Percentiles rank a stretch among this genome's conserved stretches.
These are phyloP conservation scores for Amaranthus tricolor DNA, from an alignment of 179 eudicot species.

Conservation along the genomic window DNA sequence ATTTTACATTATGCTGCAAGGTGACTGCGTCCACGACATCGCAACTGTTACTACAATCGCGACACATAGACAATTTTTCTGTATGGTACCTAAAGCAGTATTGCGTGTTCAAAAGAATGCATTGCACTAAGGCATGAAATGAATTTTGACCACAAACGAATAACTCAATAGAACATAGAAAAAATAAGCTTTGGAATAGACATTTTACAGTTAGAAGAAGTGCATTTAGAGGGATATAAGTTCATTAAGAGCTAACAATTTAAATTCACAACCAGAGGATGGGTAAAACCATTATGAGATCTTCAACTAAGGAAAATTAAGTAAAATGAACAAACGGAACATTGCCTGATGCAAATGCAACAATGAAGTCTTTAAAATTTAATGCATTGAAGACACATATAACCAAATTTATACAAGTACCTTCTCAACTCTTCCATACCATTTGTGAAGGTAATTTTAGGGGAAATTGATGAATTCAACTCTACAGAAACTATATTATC, in stretches of 20 bases:
- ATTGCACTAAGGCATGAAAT: not conserved
- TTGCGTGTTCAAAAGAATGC: not conserved
- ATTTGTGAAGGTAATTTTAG: slow-evolving; percentile 54
- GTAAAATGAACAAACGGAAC: not conserved
- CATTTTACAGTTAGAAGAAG: too few relatives aligned
- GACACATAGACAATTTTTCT: too few relatives aligned
- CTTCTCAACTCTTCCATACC: slow-evolving; percentile 78
- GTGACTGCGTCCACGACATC: too few relatives aligned
- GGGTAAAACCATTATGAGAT: not conserved
- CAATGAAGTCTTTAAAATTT: not conserved
- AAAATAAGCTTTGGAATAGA: too few relatives aligned
- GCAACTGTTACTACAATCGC: too few relatives aligned
- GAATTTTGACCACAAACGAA: not conserved
- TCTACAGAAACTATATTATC: slow-evolving; percentile 80
- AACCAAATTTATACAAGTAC: slow-evolving; percentile 29
- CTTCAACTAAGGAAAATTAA: too few relatives aligned
- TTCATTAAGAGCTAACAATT: too few relatives aligned
- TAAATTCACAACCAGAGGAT: too few relatives aligned
- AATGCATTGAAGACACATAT: not conserved
- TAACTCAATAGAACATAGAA: not conserved
- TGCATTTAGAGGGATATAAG: too few relatives aligned
- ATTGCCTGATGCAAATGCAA: not conserved
- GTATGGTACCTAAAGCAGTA: too few relatives aligned
- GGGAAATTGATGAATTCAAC: slow-evolving; percentile 46
- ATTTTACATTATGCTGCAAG: too few relatives aligned